Base-by-base conservation (phyloP, 2,329 filamentous ascomycete species). In the Neopestalotiopsis clavispora region DNA sequence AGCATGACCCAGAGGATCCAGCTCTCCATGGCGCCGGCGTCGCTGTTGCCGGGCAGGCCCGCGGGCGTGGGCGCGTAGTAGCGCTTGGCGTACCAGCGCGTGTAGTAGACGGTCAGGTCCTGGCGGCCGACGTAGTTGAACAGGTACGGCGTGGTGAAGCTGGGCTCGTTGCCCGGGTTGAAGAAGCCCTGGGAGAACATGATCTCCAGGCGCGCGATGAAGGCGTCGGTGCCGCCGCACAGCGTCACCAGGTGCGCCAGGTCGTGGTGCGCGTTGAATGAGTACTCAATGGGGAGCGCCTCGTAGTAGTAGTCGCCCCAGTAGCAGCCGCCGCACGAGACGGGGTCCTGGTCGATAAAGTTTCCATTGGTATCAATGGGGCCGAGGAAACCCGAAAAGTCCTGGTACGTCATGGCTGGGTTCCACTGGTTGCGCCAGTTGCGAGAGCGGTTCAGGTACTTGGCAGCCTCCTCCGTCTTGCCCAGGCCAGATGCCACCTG, bases 371-470 rank as follows among this genome's bases (percentile, higher is more conserved):
- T 81, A 82, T 69, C 80, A 69, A 89, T 84, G 0, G 91, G 91
- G 0, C 90, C 90, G 4, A 93, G 80, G 75, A 93, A 93, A 0
- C 91, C 91, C 0, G 80, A 84, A 78, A 91, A 92, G 4, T 85
- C 86, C 0, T 91, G 82, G 0, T 88, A 87, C 1, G 81, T 82
- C 59, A 88, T 84, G 61, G 86, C 76, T 0, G 84, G 75, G 75
- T 93, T 90, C 90, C 90, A 94, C 72, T 93, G 90, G 74, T 92
- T 92, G 17, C 89, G 85, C 91, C 91, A 94, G 74, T 92, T 90
- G 10, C 85, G 83, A 0, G 89, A 91, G 9, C 91, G 86, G 60
- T 85, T 80, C 32, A 92, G 81, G 72, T 93, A 93, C 66, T 84
- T 90, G 2, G 79, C 70, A 3, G 87, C 86, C 57, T 90, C 87